Conservation (phyloP, 2,329 filamentous ascomycete genomes). For the Monosporascus sp. region DNA sequence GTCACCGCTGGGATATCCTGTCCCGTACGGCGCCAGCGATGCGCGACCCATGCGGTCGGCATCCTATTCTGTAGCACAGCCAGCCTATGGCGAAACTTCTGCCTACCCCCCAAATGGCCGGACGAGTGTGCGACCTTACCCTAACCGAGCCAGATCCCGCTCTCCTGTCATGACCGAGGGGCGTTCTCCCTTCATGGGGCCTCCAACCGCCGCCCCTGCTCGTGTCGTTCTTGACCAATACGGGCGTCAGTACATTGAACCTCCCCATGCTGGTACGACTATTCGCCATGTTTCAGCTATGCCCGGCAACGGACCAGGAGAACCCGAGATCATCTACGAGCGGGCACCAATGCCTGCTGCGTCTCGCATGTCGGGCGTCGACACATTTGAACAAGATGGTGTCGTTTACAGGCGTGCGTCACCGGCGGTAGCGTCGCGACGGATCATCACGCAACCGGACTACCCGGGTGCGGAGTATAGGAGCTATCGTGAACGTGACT, state of each 20-base stretch:
- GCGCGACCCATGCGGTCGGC: conserved; percentile 33
- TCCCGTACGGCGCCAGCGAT: conserved; percentile 33
- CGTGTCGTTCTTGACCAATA: conserved; percentile 77
- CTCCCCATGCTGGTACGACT: conserved; percentile 35
- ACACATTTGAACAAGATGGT: conserved; percentile 45
- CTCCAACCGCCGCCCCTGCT: conserved; percentile 48
- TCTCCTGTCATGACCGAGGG: conserved; percentile 42
- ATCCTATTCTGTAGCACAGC: conserved; percentile 37
- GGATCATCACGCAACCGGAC: conserved; percentile 60
- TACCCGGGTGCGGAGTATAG: conserved; percentile 47
- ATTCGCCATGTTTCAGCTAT: conserved; percentile 45
- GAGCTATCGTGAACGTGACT: conserved; percentile 53
- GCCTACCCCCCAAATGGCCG: conserved; percentile 42
- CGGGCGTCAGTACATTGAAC: conserved; percentile 71
- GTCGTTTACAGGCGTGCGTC: conserved; percentile 46
- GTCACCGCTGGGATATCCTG: conserved; percentile 31
- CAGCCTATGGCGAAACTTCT: conserved; percentile 35
- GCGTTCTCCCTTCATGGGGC: conserved; percentile 44
- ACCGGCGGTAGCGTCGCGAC: conserved; percentile 46
- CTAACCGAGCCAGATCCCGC: conserved; percentile 42
- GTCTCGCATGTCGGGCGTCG: conserved; percentile 43
- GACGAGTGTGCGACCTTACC: conserved; percentile 43
- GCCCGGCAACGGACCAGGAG: conserved; percentile 36
- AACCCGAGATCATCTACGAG: conserved; percentile 61
- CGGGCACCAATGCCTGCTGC: conserved; percentile 48